Conservation (phyloP, 352 stramenopile species). For the Elongisporangium prolatum region DNA sequence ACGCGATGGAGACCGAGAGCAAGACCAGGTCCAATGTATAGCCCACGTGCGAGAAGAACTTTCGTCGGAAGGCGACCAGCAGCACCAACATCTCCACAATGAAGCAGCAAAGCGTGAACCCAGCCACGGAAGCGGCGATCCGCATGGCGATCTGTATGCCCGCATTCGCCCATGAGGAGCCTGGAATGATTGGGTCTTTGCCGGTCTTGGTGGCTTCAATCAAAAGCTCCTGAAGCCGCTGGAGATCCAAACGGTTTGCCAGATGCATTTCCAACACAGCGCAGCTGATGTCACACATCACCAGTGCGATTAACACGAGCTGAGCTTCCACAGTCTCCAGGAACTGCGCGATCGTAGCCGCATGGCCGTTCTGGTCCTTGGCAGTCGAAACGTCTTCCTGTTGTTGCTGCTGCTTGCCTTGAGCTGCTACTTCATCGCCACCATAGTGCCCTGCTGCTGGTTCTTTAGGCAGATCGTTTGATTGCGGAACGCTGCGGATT, state of each 20-base stretch:
- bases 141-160: constrained; percentile 15
- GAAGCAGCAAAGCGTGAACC: constrained; percentile 62
- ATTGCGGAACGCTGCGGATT: not conserved
- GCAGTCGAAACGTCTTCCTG: not conserved
- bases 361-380: not conserved
- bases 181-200: constrained; percentile 1
- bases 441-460: not conserved
- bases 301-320: constrained; percentile 39
- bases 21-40: constrained; percentile 47
- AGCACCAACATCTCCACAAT: constrained; percentile 47
- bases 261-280: constrained; percentile 38
- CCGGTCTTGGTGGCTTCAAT: constrained; percentile 7
- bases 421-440: not conserved
- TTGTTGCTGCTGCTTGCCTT: not conserved
- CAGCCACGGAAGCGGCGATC: constrained; percentile 44
- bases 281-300: constrained; percentile 36
- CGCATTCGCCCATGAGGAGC: constrained; percentile 2
- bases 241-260: constrained; percentile 9
- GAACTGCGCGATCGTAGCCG: not conserved
- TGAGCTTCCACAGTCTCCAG: constrained; percentile 58
- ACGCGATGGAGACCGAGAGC: constrained; percentile 18
- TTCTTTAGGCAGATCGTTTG: not conserved
- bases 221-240: constrained; percentile 14
- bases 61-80: constrained; percentile 27
- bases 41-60: constrained; percentile 56